These are phyloP conservation scores for Noccaea caerulescens DNA, from an alignment of 345 rosid species.

Conservation along the genomic window DNA sequence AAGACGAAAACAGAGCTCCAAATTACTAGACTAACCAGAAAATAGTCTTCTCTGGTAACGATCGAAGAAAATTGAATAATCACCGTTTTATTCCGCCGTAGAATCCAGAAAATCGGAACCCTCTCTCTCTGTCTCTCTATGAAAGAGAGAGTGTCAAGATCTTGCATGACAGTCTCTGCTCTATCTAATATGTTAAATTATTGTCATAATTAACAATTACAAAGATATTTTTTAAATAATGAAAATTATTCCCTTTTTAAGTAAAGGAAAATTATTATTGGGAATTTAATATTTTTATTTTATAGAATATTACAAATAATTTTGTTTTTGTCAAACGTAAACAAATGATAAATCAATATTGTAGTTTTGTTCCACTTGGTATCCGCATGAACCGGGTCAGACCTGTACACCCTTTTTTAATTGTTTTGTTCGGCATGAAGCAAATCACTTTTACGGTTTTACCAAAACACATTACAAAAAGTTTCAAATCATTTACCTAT, in stretches of 20 bases:
- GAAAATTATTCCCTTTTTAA: too few species aligned
- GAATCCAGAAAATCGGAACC: slow-evolving; percentile 14
- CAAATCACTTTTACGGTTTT: too few species aligned
- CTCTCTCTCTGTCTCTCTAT: not conserved
- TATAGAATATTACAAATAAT: too few species aligned
- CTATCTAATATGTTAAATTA: not conserved
- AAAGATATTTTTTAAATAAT: too few species aligned
- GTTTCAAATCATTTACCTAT: too few species aligned
- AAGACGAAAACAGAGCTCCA: slow-evolving; percentile 12
- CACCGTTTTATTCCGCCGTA: slow-evolving; percentile 16
- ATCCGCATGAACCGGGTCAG: slow-evolving; percentile 23
- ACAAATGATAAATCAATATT: not conserved
- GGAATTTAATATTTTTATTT: too few species aligned
- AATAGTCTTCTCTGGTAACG: not conserved
- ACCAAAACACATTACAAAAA: too few species aligned
- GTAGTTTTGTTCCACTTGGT: slow-evolving; percentile 3
- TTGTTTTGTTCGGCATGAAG: not conserved
- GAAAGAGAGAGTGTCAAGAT: not conserved
- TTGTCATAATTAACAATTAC: not conserved
- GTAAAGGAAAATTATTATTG: not conserved
- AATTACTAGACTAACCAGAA: too few species aligned
- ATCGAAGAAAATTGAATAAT: not conserved
- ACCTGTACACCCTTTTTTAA: not conserved
- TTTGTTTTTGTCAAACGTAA: too few species aligned
- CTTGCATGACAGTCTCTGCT: not conserved